Evolutionary conservation across 768 basidiomycete genomes (phyloP), one percentile per base, ranked within the genome.

Genomic region (Kwoniella bestiolae): DNA sequence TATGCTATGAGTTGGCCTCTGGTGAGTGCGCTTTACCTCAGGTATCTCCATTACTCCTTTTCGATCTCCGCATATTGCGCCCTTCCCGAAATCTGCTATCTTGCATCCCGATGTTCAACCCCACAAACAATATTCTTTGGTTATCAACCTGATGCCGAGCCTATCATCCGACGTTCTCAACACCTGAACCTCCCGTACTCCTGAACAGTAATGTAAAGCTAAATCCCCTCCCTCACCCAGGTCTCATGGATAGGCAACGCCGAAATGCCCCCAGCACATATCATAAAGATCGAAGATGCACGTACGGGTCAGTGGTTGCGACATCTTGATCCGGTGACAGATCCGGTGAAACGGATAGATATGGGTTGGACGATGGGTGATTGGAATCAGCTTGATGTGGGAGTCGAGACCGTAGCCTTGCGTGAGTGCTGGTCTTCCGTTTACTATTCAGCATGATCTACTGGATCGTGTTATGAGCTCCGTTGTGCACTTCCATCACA

Each of bases 321-420:
- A n/a, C 75, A 76, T 56, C 62, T 82, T 6, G 78, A 82, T 61
- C 77, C 79, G 3, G 69, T 75, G 26, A 73, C 74, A 29, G 81
- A 82, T 68, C 79, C 81, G 23, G 74, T 82, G 8, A 41, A 66
- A 9, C 62, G 79, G 55, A 76, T 81, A 41, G 81, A 81, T 71
- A 76, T 78, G 69, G 79, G 79, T 34, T 82, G 78, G 78, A 79
- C 74, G 29, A 82, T 82, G 81, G 81, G 80, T 1, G 81, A 82
- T 61, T 81, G 76, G 74, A 82, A 82, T 67, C 81, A 82, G 65
- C 56, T 81, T 31, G 78, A 80, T 47, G 69, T 80, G 18, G 47
- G 65, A 11, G 50, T 73, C 5, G 78, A 76, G 56, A 82, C 80
- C 23, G 74, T 80, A 25, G 80, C 73, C n/a, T 59, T 82, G 46